phyloP scores from a whole-genome alignment of 2,329 filamentous ascomycete species.

The Stachybotrys echinatus region DNA sequence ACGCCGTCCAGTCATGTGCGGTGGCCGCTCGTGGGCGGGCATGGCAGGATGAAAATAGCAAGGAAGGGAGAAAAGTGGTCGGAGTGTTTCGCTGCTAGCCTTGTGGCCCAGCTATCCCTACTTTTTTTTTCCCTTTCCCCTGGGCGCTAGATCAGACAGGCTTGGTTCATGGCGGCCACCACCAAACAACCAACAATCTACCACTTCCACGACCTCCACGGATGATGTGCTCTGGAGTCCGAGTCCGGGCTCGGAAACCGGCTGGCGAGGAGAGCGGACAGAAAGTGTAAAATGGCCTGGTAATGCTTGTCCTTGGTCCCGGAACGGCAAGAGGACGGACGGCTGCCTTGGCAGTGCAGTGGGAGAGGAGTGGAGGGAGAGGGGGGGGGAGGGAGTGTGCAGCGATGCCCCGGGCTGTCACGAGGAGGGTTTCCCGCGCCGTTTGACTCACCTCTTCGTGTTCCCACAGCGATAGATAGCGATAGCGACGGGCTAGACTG shows the following conservation, averaged over 20 bases:
- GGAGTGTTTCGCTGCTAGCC: neutral
- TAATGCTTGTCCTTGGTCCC: neutral
- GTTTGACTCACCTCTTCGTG: neutral
- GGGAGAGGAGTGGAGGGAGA: neutral
- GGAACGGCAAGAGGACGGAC: neutral
- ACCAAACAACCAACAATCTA: neutral
- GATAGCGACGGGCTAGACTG: no score
- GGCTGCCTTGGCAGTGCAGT: neutral
- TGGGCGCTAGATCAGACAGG: conserved; percentile 1
- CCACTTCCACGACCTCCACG: neutral
- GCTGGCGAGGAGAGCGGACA: neutral
- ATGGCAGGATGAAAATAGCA: neutral
- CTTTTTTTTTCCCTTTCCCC: neutral
- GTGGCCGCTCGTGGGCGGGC: neutral
- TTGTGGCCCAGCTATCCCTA: neutral
- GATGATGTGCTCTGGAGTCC: neutral
- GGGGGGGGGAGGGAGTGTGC: neutral
- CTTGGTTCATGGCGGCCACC: conserved; percentile 1
- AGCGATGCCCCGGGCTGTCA: neutral
- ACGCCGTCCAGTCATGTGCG: neutral
- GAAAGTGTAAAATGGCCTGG: neutral
- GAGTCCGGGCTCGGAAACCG: neutral
- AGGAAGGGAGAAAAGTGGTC: neutral
- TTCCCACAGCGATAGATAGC: neutral
- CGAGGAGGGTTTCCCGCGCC: neutral